Evolutionary conservation across 2,329 filamentous ascomycete genomes (phyloP).

Genomic region (Colletotrichum godetiae): DNA sequence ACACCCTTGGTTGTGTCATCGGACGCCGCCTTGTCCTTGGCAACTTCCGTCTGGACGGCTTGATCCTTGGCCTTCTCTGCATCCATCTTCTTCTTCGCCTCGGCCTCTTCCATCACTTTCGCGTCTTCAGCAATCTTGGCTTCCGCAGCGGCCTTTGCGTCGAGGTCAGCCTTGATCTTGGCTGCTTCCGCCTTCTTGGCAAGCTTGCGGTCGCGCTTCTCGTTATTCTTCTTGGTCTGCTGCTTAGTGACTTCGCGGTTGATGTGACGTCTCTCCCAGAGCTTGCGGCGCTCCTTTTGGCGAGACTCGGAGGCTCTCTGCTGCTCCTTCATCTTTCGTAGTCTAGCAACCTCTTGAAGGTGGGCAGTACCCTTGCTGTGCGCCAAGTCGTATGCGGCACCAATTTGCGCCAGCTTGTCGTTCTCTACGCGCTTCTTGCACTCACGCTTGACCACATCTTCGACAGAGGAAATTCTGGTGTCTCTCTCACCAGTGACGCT

Average conservation of each 20-base stretch:
- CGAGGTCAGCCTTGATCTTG: conserved; percentile 33
- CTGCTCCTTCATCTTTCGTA: conserved; percentile 61
- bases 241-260: conserved; percentile 54
- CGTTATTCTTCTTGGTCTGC: conserved; percentile 52
- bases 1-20: neutral
- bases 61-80: conserved; percentile 23
- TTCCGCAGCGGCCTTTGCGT: conserved; percentile 41
- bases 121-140: conserved; percentile 29
- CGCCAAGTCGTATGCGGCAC: conserved; percentile 68
- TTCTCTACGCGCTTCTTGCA: conserved; percentile 60
- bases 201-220: conserved; percentile 46
- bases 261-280: conserved; percentile 62
- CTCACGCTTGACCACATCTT: conserved; percentile 67
- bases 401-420: conserved; percentile 69
- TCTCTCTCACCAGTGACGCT: conserved; percentile 64
- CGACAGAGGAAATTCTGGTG: conserved; percentile 55
- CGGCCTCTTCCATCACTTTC: conserved; percentile 40
- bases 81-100: conserved; percentile 41
- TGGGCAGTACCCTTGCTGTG: conserved; percentile 68
- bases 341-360: conserved; percentile 60
- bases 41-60: conserved; percentile 31
- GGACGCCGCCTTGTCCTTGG: neutral
- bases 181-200: conserved; percentile 35
- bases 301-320: conserved; percentile 61
- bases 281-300: conserved; percentile 56